Conservation (phyloP, 2,329 filamentous ascomycete genomes). For the Pseudogymnoascus sp. region DNA sequence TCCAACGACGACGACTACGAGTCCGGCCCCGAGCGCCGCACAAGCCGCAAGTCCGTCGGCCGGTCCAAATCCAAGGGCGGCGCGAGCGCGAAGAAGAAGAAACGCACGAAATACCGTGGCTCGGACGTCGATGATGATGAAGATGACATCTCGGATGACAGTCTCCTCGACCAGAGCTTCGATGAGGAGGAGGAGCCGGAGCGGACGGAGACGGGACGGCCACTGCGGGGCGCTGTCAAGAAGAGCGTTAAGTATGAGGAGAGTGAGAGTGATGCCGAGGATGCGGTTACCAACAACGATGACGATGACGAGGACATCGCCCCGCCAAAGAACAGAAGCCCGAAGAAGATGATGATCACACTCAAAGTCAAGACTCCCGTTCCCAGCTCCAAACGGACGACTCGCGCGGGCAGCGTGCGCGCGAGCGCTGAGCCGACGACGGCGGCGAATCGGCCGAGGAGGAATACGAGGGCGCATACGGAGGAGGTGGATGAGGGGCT, state of each 20-base stretch:
- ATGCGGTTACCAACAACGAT: constrained; percentile 11
- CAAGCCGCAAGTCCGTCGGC: constrained; percentile 32
- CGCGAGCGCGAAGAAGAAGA: constrained; percentile 30
- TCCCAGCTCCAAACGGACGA: constrained; percentile 16
- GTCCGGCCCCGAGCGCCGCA: constrained; percentile 40
- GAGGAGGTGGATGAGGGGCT: constrained; percentile 48
- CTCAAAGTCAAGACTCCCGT: constrained; percentile 22
- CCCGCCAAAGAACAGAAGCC: constrained; percentile 7
- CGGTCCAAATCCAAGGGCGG: constrained; percentile 23
- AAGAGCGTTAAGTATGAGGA: constrained; percentile 41
- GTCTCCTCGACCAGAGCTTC: constrained; percentile 39
- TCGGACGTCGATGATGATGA: constrained; percentile 57
- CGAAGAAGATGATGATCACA: constrained; percentile 20
- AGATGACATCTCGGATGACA: constrained; percentile 39
- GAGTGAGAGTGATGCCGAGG: constrained; percentile 32
- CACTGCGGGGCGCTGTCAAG: constrained; percentile 39
- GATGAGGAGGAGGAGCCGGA: constrained; percentile 34
- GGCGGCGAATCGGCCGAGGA: constrained; percentile 21
- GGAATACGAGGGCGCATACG: constrained; percentile 25
- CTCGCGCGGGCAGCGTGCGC: constrained; percentile 24
- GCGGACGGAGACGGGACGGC: constrained; percentile 37
- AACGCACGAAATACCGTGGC: constrained; percentile 41
- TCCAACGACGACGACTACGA: constrained; percentile 59
- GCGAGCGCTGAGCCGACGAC: constrained; percentile 20
- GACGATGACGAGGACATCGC: constrained; percentile 11